Evolutionary conservation across 1,139 yeast species (phyloP).

Genomic region (Pichia sp.): DNA sequence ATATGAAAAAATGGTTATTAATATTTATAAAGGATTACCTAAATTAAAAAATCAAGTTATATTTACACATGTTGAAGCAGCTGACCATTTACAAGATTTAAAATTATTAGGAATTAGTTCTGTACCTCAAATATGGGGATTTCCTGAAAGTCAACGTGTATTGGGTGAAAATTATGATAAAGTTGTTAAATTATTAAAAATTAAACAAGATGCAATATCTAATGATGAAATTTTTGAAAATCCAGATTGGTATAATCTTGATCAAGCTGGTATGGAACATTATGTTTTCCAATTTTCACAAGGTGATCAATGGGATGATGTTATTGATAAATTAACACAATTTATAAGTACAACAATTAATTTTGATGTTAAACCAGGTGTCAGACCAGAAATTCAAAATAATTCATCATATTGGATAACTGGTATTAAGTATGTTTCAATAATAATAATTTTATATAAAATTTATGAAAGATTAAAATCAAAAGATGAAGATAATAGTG

Average conservation of each 20-base stretch:
- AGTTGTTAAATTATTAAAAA: constrained; percentile 29
- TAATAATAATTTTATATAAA: constrained; percentile 9
- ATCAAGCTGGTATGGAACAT: constrained; percentile 20
- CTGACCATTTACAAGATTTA: constrained; percentile 37
- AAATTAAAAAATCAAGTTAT: constrained; percentile 33
- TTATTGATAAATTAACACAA: constrained; percentile 8
- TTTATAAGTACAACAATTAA: constrained; percentile 9
- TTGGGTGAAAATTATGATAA: constrained; percentile 11
- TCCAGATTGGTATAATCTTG: constrained; percentile 11
- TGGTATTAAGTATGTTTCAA: constrained; percentile 8
- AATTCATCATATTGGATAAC: constrained; percentile 6
- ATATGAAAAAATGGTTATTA: constrained; percentile 36
- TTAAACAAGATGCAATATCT: constrained; percentile 23
- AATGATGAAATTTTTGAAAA: constrained; percentile 3
- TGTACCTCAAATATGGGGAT: constrained; percentile 60
- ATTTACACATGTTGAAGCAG: constrained; percentile 48
- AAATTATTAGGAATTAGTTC: constrained; percentile 37
- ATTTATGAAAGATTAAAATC: constrained; percentile 6
- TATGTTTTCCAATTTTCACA: constrained; percentile 12
- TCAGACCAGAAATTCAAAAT: not conserved
- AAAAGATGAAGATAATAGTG: not conserved
- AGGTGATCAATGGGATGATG: constrained; percentile 15
- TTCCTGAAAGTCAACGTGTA: constrained; percentile 37
- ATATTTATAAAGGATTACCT: constrained; percentile 41
- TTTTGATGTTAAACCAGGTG: constrained; percentile 8